phyloP scores from a whole-genome alignment of 441 rosid species.

The Brassica balearica region DNA sequence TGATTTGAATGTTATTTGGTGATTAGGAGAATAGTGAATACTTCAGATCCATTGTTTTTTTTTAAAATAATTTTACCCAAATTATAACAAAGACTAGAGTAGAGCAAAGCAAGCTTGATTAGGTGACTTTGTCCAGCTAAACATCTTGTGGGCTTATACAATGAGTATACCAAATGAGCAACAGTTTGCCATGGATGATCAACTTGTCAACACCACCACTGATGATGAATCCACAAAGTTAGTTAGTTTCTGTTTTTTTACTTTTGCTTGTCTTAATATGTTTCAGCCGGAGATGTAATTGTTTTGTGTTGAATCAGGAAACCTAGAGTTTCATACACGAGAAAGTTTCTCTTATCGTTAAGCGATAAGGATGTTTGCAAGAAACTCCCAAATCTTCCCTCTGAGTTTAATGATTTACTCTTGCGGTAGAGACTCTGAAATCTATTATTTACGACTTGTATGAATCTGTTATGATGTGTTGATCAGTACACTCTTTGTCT shows the following conservation, averaged over 20 bases:
- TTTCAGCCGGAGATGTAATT: no score
- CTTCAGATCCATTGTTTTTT: conserved; percentile 7
- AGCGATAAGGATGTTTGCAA: not conserved
- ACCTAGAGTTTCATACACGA: no score
- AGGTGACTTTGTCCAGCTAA: conserved; percentile 14
- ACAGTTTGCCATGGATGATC: conserved; percentile 5
- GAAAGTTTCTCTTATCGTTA: no score
- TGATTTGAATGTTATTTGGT: conserved; percentile 29
- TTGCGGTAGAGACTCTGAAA: not conserved
- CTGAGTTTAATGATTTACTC: not conserved
- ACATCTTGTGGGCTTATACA: conserved; percentile 31
- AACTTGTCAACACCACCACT: not conserved
- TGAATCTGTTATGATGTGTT: not conserved
- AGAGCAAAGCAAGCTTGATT: conserved; percentile 5
- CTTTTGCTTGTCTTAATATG: no score
- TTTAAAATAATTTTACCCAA: not conserved
- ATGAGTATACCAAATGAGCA: conserved; percentile 63
- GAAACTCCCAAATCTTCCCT: not conserved
- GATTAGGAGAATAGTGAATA: conserved; percentile 23
- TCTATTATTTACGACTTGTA: no score
- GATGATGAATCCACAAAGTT: not conserved
- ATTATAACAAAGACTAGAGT: conserved; percentile 11
- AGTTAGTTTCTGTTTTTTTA: no score
- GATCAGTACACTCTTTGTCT: conserved; percentile 36
- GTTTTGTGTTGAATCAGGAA: no score